Evolutionary conservation across 163 green algal species (phyloP), one percentile per base, ranked within the genome.

Genomic region (Coccomyxa subellipsoidea): DNA sequence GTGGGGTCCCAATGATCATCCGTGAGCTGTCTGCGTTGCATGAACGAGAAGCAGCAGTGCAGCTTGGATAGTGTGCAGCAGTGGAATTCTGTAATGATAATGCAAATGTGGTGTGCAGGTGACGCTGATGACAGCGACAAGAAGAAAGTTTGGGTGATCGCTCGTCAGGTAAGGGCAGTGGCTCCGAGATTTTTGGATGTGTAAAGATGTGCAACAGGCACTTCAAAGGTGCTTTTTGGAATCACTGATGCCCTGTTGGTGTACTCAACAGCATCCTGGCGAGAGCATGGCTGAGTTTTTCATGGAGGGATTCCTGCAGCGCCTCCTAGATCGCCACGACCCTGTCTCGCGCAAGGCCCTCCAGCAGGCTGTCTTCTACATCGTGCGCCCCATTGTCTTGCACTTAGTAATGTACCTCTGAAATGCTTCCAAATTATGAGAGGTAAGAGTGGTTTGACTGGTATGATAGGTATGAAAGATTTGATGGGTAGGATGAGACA

Each of bases 251-350:
- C 86, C 0, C 82, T 92, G 37, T n/a, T n/a, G n/a, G n/a, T n/a
- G n/a, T n/a, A n/a, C n/a, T n/a, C n/a, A n/a, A n/a, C 93, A 97
- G 87, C 93, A 97, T 81, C 93, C 93, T 0, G 93, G 92, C n/a
- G 93, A 97, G 85, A 92, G 85, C 77, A 91, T 92, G 91, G 93
- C 92, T 10, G 66, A 73, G 66, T 94, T 87, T 89, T 94, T 90
- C 37, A 90, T 38, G 75, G 78, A 81, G 15, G 69, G 69, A 9
- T 9, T 84, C 36, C 53, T 86, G 84, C 80, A 78, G 27, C 77
- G 87, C 34, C 85, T 89, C 38, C 71, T 53, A 8, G 70, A 82
- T 35, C 54, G 0, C 54, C 34, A 89, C 31, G 59, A 70, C 34
- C 23, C 39, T n/a, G 73, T 81, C 10, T 31, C 81, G 4, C 47